Evolutionary conservation across 345 rosid species (phyloP), one percentile per base, ranked within the genome.

Genomic region (Gossypium mustelinum): DNA sequence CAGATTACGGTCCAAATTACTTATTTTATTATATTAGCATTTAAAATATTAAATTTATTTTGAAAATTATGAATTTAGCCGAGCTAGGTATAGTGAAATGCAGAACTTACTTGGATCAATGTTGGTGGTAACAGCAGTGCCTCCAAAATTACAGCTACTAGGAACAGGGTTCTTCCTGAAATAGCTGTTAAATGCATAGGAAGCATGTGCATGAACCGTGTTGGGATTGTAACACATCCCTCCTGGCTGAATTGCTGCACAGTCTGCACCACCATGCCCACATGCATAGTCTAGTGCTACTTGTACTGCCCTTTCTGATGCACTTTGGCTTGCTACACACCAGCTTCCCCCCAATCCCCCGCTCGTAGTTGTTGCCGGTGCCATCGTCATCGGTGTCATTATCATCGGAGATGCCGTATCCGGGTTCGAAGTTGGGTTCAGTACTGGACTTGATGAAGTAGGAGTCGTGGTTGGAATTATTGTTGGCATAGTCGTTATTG

Each of bases 211-310:
- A 12, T 67, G 86, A 24, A 92, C 66, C 3, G 84, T 85, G 75
- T 81, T 81, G 9, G 97, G 97, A 57, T 82, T 84, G 82, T 81
- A 87, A 57, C 98, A 94, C 7, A 76, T 73, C 57, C 97, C 97
- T 29, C 86, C 86, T 0, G 83, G 75, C 74, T 86, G 97, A 73
- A 94, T 86, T 45, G 80, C 86, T 0, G 88, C 78, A 62, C 98
- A 94, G 76, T 94, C 97, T 0, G 92, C 91, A 7, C 94, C 89
- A 0, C 97, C 97, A 22, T 82, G 76, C 2, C 98, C 97, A 55
- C 98, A 94, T 29, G 98, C 98, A 76, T 89, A 92, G 73, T 94
- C 97, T 71, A 94, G 71, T 11, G 89, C 97, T 13, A 87, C 87
- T 80, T 91, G 98, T n/a, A 94, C 76, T 27, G 88, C 82, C 0